Evolutionary conservation across 2,329 filamentous ascomycete genomes (phyloP), one percentile per base, ranked within the genome.

Genomic region (Colletotrichum caudatum): DNA sequence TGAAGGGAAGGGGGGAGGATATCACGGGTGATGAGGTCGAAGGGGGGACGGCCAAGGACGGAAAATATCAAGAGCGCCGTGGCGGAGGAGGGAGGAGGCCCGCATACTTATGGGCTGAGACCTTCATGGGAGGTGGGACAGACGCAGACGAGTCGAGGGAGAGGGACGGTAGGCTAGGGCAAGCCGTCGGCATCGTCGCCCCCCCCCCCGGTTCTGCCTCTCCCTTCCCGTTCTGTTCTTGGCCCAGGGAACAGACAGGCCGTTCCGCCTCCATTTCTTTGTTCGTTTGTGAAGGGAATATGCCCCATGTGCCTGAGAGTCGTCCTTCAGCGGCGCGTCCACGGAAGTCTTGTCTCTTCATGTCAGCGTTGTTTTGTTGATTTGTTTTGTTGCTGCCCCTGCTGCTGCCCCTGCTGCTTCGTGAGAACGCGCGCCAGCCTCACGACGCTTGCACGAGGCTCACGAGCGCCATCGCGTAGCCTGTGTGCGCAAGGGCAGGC

Each of bases 51-150:
- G 37, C 44, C 29, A 20, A 23, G 33, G 64, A 39, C 54, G 20
- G 29, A 26, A 6, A 29, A n/a, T 3, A 6, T 9, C 33, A 23
- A 44, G n/a, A 44, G n/a, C 33, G 50, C 57, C 57, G 26, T 37
- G 57, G 37, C 35, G 39, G 64, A 54, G 26, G 48, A 23, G 46
- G 26, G 57, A 41, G 58, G 51, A 11, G 37, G 16, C 7, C 3
- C 44, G 29, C 26, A 54, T 68, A 71, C 69, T 71, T 71, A 68
- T 68, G 51, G n/a, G 18, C 46, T 41, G 67, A 69, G 46, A 60
- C 59, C 37, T 4, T 8, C 11, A 39, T 11, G 58, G 44, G 39
- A 66, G n/a, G 51, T 50, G 46, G 44, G 5, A 48, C 20, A 7
- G 26, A 46, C 61, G 66, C 20, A 5, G 26, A 46, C 61, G 66